phyloP scores from a whole-genome alignment of 106 monocot genomes.

The Phalaenopsis aphrodite region DNA sequence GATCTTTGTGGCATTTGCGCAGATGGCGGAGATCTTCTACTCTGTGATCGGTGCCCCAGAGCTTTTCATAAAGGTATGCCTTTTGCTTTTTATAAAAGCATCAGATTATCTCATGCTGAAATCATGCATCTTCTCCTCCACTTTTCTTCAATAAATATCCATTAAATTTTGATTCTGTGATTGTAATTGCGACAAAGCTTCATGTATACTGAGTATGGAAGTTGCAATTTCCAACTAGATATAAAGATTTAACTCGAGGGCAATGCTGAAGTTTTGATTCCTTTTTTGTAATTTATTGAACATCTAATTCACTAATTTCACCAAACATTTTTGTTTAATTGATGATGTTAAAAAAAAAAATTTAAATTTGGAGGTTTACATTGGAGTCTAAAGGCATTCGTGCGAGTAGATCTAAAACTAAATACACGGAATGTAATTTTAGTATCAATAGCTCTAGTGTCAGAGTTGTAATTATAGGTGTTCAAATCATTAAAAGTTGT shows the following conservation, averaged over 20 bases:
- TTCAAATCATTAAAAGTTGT: too few species aligned
- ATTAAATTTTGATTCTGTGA: not conserved
- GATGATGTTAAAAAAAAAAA: too few species aligned
- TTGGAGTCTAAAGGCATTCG: too few species aligned
- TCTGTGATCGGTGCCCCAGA: conserved; percentile 91
- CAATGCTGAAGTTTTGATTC: not conserved
- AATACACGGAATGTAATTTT: too few species aligned
- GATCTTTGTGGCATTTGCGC: conserved; percentile 89
- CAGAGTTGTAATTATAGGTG: too few species aligned
- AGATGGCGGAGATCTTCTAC: conserved; percentile 86
- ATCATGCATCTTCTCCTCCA: not conserved
- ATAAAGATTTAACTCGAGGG: not conserved
- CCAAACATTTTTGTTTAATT: too few species aligned
- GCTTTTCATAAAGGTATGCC: conserved; percentile 83
- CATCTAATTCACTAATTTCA: too few species aligned
- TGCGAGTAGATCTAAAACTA: too few species aligned
- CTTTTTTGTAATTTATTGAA: too few species aligned
- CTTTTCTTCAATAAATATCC: not conserved
- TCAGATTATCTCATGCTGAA: not conserved
- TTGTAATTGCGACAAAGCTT: not conserved
- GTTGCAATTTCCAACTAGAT: not conserved
- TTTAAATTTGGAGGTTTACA: too few species aligned
- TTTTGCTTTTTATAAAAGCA: not conserved
- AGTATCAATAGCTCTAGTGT: too few species aligned
- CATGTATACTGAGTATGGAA: not conserved